Evolutionary conservation across 2,329 filamentous ascomycete species (phyloP), one percentile per base, ranked within the genome.

Genomic region (Teratosphaeria destructans): DNA sequence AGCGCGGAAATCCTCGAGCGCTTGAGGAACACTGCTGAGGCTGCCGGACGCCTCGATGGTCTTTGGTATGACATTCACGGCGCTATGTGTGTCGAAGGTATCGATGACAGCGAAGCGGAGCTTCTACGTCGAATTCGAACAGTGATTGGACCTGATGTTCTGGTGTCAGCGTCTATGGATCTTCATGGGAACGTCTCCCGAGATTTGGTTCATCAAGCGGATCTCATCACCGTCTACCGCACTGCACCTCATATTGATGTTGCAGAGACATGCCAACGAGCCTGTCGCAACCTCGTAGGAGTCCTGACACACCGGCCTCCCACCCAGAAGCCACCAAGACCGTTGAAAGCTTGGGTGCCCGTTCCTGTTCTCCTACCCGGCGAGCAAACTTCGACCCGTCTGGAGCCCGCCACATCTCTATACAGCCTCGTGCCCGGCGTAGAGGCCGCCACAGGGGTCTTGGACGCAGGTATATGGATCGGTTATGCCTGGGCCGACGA

Each of bases 401-500:
- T 62, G n/a, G 61, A 63, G 47, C 64, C 64, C 16, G 63, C 63
- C 3, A 62, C 61, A 35, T 55, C 54, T 16, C 57, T 64, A 12
- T 66, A 66, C 56, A 61, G 60, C 26, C 56, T 61, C 11, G 61
- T 66, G 1, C 54, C 59, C 1, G 56, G 60, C 29, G 55, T 64
- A 2, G 64, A 66, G 39, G 55, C 59, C 1, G 55, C 57, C 5
- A 52, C 59, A 0, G 61, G 60, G n/a, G 55, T 66, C 1, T 43
- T 66, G 14, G 64, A 66, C 43, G 62, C 62, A 12, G 63, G 57
- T 4, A 60, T 66, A 23, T 66, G 61, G 62, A 61, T 66, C 14
- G 64, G 64, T 2, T 66, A 66, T 59, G 62, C 62, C 7, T 66
- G 64, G 64, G 64, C 61, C 14, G 64, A 66, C 54, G 64, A 66